Base-by-base conservation (phyloP, 2,329 filamentous ascomycete species). In the Hysterium pulicare region DNA sequence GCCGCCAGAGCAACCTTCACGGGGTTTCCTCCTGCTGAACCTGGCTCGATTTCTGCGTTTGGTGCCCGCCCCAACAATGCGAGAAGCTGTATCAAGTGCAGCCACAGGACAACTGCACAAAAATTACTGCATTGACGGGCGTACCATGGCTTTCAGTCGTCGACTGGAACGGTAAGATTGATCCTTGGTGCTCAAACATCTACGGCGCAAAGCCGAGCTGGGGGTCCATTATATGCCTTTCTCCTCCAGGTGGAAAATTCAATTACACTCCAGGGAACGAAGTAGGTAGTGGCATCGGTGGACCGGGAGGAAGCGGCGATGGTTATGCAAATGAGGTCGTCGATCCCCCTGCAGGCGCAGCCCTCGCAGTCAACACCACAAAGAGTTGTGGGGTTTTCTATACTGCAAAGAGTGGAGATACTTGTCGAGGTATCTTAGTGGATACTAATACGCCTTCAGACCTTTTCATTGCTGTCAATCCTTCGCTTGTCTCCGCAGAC, bases 301-400 rank as follows among this genome's bases (percentile, higher is more conserved):
- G 42, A 6, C 42, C 42, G 32, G 38, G 38, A 5, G 42, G 15
- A 10, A 41, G 9, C 11, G 42, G 42, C 22, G 42, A 45, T 37
- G 42, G 42, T 11, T 45, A 40, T 26, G 38, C 15, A 19, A 20
- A 21, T 15, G 15, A 34, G 9, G 16, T 41, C 11, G 38, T 36
- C 11, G 28, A 2, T 9, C n/a, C 31, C 13, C 40, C 40, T n/a
- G 26, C 40, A 2, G 33, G 40, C 2, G 22, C 33, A 7, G 32
- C 15, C 10, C 33, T 42, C 6, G 34, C 33, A 5, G 7, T 10
- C 6, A 28, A 31, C 10, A 38, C 21, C 11, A 30, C 33, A 10
- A 30, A 16, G n/a, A n/a, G n/a, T n/a, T n/a, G n/a, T n/a, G n/a
- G n/a, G n/a, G n/a, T n/a, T n/a, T n/a, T n/a, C n/a, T n/a, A 24